Base-by-base conservation (phyloP, 169 alveolate genomes). In the Eimeria maxima region DNA sequence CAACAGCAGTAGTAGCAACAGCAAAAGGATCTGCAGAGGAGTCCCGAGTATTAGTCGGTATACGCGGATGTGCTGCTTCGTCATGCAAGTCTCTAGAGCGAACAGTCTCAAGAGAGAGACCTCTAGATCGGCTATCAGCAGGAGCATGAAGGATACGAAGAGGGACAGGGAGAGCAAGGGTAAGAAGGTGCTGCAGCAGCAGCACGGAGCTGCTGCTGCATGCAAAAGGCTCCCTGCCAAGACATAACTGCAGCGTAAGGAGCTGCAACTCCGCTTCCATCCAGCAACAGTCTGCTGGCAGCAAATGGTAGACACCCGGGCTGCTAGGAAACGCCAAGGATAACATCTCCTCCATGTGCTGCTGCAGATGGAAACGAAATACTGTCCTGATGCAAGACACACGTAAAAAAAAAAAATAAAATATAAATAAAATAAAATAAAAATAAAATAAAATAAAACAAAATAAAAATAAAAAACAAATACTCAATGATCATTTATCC, bases 201-300 rank as follows among this genome's bases (percentile, higher is more conserved):
- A 97, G 97, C 45, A 97, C 97, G 14, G 95, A 96, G 80, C 88
- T 95, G 69, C 69, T 60, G 69, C 69, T 5, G 67, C 84, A 90
- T 81, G 88, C 95, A 60, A 97, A 83, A 3, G 98, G 98, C 80
- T 95, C 95, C 57, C 95, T 96, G 84, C 95, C 67, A 57, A 96
- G 93, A 83, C 98, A 97, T 74, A 97, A 80, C 80, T 97, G 97
- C 53, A 97, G 74, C 55, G 97, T 89, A 50, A 97, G 96, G 80
- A 97, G 81, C 53, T 97, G 96, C 78, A 97, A 91, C 50, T 33
- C 81, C 38, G 94, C 97, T 55, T 97, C 98, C 76, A 96, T 90
- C 98, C 97, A 97, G 76, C 96, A 83, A 29, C 96, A 86, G 73
- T 97, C 96, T 84, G 95, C 74, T 3, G 97, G 97, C 29, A 89